Evolutionary conservation across 2,329 filamentous ascomycete species (phyloP).

Genomic region (Sporothrix schenckii): DNA sequence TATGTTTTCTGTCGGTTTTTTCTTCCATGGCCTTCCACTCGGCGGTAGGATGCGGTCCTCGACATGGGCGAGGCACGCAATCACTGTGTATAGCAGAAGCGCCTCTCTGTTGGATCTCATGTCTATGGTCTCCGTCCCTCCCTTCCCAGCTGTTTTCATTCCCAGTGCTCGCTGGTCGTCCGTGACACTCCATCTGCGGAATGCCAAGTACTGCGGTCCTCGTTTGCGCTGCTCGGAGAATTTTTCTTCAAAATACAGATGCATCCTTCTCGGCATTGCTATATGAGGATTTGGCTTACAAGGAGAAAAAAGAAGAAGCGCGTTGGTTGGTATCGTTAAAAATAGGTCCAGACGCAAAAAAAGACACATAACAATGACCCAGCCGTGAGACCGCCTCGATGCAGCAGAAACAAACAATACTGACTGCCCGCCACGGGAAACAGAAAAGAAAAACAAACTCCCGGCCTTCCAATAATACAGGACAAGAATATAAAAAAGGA

Average conservation of each 20-base stretch:
- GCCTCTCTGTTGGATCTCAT: not conserved
- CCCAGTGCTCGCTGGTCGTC: not conserved
- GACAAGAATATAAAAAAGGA: not conserved
- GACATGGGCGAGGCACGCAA: constrained; percentile 5
- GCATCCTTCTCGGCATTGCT: not conserved
- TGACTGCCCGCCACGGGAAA: not conserved
- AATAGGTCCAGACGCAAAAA: constrained; percentile 19
- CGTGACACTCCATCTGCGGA: not conserved
- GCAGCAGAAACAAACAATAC: not conserved
- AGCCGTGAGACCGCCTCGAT: constrained; percentile 5
- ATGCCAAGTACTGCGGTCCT: not conserved
- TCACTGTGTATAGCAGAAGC: not conserved
- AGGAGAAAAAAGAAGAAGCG: not conserved
- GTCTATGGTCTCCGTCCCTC: no score
- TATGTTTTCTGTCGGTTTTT: not conserved
- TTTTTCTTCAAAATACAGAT: not conserved
- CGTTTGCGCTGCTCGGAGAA: not conserved
- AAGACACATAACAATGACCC: constrained; percentile 4
- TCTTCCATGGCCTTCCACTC: not conserved
- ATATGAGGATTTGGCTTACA: not conserved
- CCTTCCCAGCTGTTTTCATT: not conserved
- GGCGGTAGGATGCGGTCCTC: constrained; percentile 12
- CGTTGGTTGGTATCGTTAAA: constrained; percentile 27
- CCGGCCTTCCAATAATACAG: not conserved
- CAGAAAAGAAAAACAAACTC: not conserved